Percentiles rank a stretch among this genome's conserved stretches.
phyloP scores from a whole-genome alignment of 1,284 basidiomycete genomes.

The Pholiota adiposa region DNA sequence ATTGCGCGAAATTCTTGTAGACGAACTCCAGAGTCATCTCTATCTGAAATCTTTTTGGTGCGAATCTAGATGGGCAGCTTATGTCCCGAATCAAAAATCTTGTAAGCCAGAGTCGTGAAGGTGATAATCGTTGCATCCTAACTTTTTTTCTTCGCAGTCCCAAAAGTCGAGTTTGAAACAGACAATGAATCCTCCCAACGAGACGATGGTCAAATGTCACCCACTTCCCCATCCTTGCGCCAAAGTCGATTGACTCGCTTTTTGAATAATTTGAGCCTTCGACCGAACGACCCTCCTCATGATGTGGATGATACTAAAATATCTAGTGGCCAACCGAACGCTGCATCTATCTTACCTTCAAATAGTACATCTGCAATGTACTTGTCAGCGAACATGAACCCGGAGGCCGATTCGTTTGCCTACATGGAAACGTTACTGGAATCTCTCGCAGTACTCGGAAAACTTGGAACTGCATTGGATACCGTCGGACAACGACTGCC shows the following conservation, averaged over 20 bases:
- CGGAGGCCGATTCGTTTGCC: slow-evolving; percentile 91
- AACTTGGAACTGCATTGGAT: slow-evolving; percentile 87
- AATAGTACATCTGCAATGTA: slow-evolving; percentile 20
- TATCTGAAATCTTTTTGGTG: slow-evolving; percentile 98
- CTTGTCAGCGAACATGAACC: slow-evolving; percentile 53
- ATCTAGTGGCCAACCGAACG: slow-evolving; percentile 25
- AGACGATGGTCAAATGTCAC: slow-evolving; percentile 30
- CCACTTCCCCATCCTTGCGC: slow-evolving; percentile 43
- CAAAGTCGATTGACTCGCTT: slow-evolving; percentile 64
- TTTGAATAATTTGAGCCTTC: slow-evolving; percentile 71
- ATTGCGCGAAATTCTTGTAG: slow-evolving; percentile 89
- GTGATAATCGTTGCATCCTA: slow-evolving; percentile 2
- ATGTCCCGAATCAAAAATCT: slow-evolving; percentile 77
- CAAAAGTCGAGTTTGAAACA: slow-evolving; percentile 43
- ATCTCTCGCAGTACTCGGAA: slow-evolving; percentile 89
- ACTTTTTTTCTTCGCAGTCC: slow-evolving; percentile 21
- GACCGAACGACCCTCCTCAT: slow-evolving; percentile 82
- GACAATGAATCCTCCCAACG: slow-evolving; percentile 26
- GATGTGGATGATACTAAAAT: slow-evolving; percentile 64
- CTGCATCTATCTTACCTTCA: slow-evolving; percentile 28
- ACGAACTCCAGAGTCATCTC: slow-evolving; percentile 97
- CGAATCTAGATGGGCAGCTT: slow-evolving; percentile 89
- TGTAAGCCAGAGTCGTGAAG: slow-evolving; percentile 52
- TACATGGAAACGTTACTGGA: slow-evolving; percentile 96
- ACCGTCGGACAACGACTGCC: slow-evolving; percentile 84